These are phyloP conservation scores for Dioscorea dumetorum DNA, from an alignment of 106 monocot species.

Conservation along the genomic window DNA sequence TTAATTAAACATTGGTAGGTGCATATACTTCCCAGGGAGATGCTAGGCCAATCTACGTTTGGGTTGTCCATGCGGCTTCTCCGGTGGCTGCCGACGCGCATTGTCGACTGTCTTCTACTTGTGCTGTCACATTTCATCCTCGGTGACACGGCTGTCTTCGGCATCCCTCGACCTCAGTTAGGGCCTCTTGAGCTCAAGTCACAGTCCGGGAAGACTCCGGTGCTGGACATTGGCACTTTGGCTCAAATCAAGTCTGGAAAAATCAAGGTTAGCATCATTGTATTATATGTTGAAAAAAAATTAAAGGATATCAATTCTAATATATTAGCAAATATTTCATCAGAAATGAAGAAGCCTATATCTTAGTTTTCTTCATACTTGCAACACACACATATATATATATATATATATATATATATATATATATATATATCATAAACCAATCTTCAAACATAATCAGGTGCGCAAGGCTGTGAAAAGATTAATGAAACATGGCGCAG, in stretches of 20 bases:
- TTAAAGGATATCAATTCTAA: no score
- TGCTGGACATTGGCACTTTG: constrained; percentile 28
- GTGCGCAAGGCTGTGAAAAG: no score
- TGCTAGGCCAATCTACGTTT: constrained; percentile 22
- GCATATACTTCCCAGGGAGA: constrained; percentile 24
- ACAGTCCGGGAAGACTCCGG: constrained; percentile 27
- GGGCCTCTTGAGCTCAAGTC: constrained; percentile 36
- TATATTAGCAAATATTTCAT: no score
- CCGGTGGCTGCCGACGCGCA: constrained; percentile 13
- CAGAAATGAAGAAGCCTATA: no score
- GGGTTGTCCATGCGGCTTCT: constrained; percentile 23
- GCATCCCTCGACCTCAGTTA: constrained; percentile 14
- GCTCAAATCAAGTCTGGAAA: constrained; percentile 19
- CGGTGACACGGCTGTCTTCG: constrained; percentile 16
- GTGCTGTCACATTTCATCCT: constrained; percentile 11
- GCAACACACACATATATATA: no score
- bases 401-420: no score
- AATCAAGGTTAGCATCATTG: constrained; percentile 9
- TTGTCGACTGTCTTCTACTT: constrained; percentile 19
- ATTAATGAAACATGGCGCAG: no score
- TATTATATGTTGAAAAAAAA: no score
- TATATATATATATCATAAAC: no score
- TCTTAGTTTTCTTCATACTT: no score
- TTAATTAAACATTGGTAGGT: constrained; percentile 8
- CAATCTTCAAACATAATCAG: no score